Evolutionary conservation across 768 basidiomycete genomes (phyloP), one percentile per base, ranked within the genome.

Genomic region (Gautieria morchelliformis): DNA sequence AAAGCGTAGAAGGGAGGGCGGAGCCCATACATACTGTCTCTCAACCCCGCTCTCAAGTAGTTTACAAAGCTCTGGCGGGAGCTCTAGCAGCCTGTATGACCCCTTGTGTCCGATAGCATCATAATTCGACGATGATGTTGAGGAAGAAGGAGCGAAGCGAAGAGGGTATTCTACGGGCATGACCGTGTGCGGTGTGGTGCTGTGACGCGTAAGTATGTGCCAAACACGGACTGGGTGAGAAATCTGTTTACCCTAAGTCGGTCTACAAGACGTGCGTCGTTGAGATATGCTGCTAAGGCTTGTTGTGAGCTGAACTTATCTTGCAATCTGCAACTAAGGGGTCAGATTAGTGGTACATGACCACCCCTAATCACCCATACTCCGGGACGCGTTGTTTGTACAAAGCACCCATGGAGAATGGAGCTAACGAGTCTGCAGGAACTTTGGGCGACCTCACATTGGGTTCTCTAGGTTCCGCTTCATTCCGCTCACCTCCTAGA

Each of bases 61-160:
- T 53, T 74, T 72, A 63, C 75, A 80, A 9, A 93, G 74, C 40
- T 90, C 87, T 5, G 82, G 71, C 2, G 89, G 82, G 2, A 93
- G 78, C 63, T 92, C 86, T 12, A 93, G 64, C 17, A 93, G 75
- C n/a, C 62, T 64, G 46, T 64, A 68, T 10, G 59, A 53, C 22
- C 41, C n/a, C 10, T 52, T 9, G 9, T 9, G 35, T 9, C 35
- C 35, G 35, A 37, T 37, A 37, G 35, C 10, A 37, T 37, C 35
- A 37, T 37, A 37, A 9, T 37, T 37, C 35, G 35, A 37, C 10
- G 10, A 37, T 37, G 35, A 2, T 37, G 35, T 2, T 17, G 48
- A 24, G 20, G 47, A 10, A 11, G 14, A 17, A 11, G 46, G 35
- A 4, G 56, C 22, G 35, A 57, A 57, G 20, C 48, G 46, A 17